phyloP scores from a whole-genome alignment of 305 asterid species.

The Rubia peregrina region DNA sequence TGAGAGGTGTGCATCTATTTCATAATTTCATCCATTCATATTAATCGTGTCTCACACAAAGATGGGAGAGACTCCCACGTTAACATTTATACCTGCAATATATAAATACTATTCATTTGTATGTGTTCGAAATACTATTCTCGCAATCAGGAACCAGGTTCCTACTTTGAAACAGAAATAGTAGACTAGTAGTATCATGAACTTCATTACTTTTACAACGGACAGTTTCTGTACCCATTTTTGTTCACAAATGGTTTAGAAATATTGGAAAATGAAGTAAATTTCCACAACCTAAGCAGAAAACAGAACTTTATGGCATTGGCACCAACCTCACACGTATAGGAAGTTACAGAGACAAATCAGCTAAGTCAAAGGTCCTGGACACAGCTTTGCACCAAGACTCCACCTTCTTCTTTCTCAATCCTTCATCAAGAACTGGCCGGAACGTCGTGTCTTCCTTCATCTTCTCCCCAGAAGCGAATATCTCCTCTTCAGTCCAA shows the following conservation, averaged over 20 bases:
- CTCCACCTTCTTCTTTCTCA: conserved; percentile 63
- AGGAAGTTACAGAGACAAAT: conserved; percentile 48
- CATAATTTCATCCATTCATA: too few species aligned
- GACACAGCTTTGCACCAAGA: conserved; percentile 91
- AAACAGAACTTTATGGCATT: not conserved
- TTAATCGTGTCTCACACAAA: too few species aligned
- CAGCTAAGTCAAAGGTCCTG: conserved; percentile 81
- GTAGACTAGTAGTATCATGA: too few species aligned
- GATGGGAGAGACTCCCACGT: too few species aligned
- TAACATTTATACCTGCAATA: too few species aligned
- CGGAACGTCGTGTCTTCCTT: conserved; percentile 40
- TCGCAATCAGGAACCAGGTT: too few species aligned
- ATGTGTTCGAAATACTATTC: too few species aligned
- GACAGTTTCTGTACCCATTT: not conserved
- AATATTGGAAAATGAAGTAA: not conserved
- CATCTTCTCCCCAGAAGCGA: conserved; percentile 47
- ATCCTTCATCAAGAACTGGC: conserved; percentile 41
- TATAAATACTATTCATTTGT: too few species aligned
- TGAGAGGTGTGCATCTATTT: too few species aligned
- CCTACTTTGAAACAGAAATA: too few species aligned
- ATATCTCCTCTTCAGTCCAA: conserved; percentile 65
- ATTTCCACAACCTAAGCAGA: not conserved
- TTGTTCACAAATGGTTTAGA: not conserved
- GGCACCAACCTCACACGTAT: not conserved
- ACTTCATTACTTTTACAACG: too few species aligned